Evolutionary conservation across 2,329 filamentous ascomycete genomes (phyloP).

Genomic region (Didymella keratinophila): DNA sequence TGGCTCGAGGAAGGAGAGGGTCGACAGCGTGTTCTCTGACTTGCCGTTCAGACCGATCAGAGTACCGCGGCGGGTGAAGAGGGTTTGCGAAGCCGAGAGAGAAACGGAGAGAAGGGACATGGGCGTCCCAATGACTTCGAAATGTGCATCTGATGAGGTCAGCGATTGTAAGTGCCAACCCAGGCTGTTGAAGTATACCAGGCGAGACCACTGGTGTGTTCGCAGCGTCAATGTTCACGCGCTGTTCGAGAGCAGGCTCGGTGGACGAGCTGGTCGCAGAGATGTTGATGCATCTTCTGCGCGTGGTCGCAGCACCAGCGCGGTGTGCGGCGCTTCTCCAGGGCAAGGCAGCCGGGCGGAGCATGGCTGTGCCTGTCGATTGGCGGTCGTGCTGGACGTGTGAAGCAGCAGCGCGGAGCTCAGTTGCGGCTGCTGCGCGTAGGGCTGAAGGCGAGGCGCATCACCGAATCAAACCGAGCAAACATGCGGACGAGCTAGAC

Average conservation of each 20-base stretch:
- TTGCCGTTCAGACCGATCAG: constrained; percentile 90
- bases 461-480: constrained; percentile 18
- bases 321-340: constrained; percentile 34
- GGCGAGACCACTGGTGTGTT: constrained; percentile 37
- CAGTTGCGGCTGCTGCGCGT: constrained; percentile 12
- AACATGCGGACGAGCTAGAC: constrained; percentile 24
- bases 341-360: constrained; percentile 42
- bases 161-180: not conserved
- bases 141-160: constrained; percentile 76
- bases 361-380: constrained; percentile 43
- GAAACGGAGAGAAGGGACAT: constrained; percentile 94
- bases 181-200: constrained; percentile 28
- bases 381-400: constrained; percentile 26
- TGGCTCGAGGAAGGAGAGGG: constrained; percentile 84
- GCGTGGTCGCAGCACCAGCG: constrained; percentile 30
- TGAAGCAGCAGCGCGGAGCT: constrained; percentile 19
- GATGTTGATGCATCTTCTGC: constrained; percentile 55
- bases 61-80: constrained; percentile 91
- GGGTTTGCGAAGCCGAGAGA: constrained; percentile 88
- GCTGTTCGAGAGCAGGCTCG: constrained; percentile 50
- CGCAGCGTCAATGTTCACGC: constrained; percentile 30
- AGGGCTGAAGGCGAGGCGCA: constrained; percentile 18
- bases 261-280: constrained; percentile 54
- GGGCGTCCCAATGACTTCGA: constrained; percentile 90
- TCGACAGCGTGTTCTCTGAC: constrained; percentile 89